These are phyloP conservation scores for Magnolia kwangsiensis DNA, from an alignment of 164 flowering plant genomes.

Conservation along the genomic window DNA sequence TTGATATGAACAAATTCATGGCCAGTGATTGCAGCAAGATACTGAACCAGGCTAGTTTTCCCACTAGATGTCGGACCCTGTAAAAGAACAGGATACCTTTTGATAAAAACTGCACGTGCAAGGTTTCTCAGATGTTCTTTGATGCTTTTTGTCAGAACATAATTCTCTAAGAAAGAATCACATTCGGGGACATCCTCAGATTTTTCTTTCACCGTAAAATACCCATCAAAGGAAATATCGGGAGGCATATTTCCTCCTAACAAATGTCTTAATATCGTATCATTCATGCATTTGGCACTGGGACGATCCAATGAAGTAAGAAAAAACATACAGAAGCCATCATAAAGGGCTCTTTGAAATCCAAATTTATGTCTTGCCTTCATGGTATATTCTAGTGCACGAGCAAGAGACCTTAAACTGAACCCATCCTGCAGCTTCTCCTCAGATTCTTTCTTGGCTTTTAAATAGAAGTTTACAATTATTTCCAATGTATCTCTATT, in stretches of 20 bases:
- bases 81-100: slow-evolving; percentile 85
- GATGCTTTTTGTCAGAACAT: slow-evolving; percentile 69
- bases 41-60: slow-evolving; percentile 91
- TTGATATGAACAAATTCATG: slow-evolving; percentile 90
- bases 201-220: slow-evolving; percentile 21
- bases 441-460: slow-evolving; percentile 70
- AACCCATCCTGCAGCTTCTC: slow-evolving; percentile 88
- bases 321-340: slow-evolving; percentile 97
- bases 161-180: slow-evolving; percentile 38
- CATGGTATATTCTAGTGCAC: slow-evolving; percentile 71
- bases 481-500: slow-evolving; percentile 34
- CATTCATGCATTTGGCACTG: slow-evolving; percentile 71
- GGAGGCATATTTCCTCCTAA: slow-evolving; percentile 40
- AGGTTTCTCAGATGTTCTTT: slow-evolving; percentile 62
- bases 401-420: slow-evolving; percentile 90
- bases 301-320: slow-evolving; percentile 61
- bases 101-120: slow-evolving; percentile 68
- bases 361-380: slow-evolving; percentile 55
- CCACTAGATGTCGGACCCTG: slow-evolving; percentile 99
- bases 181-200: slow-evolving; percentile 1
- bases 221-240: slow-evolving; percentile 38
- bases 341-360: slow-evolving; percentile 67
- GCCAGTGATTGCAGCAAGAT: slow-evolving; percentile 81
- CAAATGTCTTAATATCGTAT: slow-evolving; percentile 39
- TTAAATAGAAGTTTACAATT: slow-evolving; percentile 66